Evolutionary conservation across 306 rosid genomes (phyloP).

Genomic region (Trifolium dubium): DNA sequence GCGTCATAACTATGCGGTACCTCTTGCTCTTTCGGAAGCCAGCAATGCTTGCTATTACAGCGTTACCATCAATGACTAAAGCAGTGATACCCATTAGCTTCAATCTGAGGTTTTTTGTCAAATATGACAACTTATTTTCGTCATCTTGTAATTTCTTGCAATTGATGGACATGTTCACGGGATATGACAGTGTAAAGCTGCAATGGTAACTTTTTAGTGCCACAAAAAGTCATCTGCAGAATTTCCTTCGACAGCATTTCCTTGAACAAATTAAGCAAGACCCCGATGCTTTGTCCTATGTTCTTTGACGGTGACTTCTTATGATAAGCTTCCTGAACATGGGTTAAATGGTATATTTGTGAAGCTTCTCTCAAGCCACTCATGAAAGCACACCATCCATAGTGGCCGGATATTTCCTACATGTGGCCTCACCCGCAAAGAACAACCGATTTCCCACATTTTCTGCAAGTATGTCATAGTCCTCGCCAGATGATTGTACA

Average conservation of each 20-base stretch:
- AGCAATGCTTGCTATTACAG: constrained; percentile 56
- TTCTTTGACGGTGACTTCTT: constrained; percentile 55
- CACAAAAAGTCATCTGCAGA: constrained; percentile 62
- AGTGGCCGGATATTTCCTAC: constrained; percentile 91
- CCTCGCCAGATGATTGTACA: constrained; percentile 79
- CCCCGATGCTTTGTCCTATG: constrained; percentile 53
- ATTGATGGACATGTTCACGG: constrained; percentile 65
- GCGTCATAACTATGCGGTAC: constrained; percentile 47
- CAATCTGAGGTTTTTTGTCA: constrained; percentile 64
- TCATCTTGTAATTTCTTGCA: constrained; percentile 57
- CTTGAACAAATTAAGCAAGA: constrained; percentile 68
- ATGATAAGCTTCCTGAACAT: constrained; percentile 48
- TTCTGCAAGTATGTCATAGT: constrained; percentile 88
- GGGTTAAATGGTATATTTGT: constrained; percentile 55
- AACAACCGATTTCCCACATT: constrained; percentile 76
- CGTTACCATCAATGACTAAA: constrained; percentile 44
- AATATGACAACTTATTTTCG: constrained; percentile 53
- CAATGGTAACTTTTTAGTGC: constrained; percentile 51
- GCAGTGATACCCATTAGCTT: constrained; percentile 77
- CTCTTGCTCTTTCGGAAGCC: constrained; percentile 66
- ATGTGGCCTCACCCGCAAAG: constrained; percentile 98
- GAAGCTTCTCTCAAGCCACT: constrained; percentile 98
- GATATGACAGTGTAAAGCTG: constrained; percentile 71
- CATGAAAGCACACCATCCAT: constrained; percentile 95
- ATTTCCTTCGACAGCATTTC: constrained; percentile 66